Conservation (phyloP, 768 basidiomycete genomes). For the Panaeolus cyanescens region DNA sequence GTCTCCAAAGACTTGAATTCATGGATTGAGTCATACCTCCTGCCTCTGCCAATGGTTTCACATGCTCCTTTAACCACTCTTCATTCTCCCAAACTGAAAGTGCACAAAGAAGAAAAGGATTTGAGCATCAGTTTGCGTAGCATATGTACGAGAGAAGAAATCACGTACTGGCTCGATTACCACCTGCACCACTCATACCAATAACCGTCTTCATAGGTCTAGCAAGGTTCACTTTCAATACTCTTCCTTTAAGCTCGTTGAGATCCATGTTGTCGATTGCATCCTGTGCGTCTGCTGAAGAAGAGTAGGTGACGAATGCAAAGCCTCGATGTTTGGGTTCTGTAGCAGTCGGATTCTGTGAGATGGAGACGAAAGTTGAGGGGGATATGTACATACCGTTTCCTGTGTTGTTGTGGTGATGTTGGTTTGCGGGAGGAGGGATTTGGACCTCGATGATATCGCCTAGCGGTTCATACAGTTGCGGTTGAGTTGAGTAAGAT, state of each 20-base stretch:
- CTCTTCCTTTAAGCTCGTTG: slow-evolving; percentile 80
- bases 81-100: slow-evolving; percentile 95
- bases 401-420: slow-evolving; percentile 43
- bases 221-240: slow-evolving; percentile 84
- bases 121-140: background rate
- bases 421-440: slow-evolving; percentile 77
- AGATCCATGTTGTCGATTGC: slow-evolving; percentile 99
- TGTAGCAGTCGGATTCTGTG: slow-evolving; percentile 22
- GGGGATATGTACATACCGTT: slow-evolving; percentile 39
- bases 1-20: slow-evolving; percentile 3
- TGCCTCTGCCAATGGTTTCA: slow-evolving; percentile 74
- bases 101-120: background rate
- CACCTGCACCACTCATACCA: slow-evolving; percentile 35
- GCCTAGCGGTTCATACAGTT: slow-evolving; percentile 51
- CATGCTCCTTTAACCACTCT: slow-evolving; percentile 86
- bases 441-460: slow-evolving; percentile 93
- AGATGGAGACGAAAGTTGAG: background rate
- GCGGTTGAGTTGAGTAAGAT: background rate
- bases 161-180: slow-evolving; percentile 75
- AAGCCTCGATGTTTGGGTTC: slow-evolving; percentile 90
- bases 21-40: slow-evolving; percentile 52
- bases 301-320: slow-evolving; percentile 87
- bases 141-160: background rate
- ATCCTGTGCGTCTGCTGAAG: slow-evolving; percentile 85
- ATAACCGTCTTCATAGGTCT: slow-evolving; percentile 72